Percentiles rank a stretch among this genome's conserved stretches.
Evolutionary conservation across 1,284 basidiomycete genomes (phyloP).

Genomic region (Testicularia cyperi): DNA sequence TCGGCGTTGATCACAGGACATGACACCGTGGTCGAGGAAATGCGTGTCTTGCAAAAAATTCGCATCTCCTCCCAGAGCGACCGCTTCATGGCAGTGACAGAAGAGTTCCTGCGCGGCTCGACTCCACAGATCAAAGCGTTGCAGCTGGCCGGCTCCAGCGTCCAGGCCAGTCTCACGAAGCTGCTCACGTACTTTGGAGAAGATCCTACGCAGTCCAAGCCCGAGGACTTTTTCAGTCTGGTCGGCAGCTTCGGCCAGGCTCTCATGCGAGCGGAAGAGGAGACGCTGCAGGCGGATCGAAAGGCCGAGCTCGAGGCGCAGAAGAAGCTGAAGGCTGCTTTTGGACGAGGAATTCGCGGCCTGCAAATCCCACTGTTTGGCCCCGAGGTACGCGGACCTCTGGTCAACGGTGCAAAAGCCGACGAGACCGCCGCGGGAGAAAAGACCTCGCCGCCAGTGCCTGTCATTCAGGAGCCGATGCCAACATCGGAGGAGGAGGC

Average conservation of each 20-base stretch:
- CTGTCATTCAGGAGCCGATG: background rate
- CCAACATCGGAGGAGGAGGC: background rate
- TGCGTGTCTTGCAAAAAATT: constrained; percentile 17
- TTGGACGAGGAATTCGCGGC: constrained; percentile 7
- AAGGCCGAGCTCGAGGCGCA: constrained; percentile 39
- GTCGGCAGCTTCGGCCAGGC: constrained; percentile 48
- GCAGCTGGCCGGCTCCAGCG: constrained; percentile 17
- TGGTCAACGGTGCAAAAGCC: constrained; percentile 1
- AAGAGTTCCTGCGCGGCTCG: constrained; percentile 19
- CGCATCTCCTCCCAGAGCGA: constrained; percentile 36
- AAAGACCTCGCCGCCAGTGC: too few species aligned
- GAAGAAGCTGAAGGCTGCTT: constrained; percentile 28
- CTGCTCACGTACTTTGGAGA: constrained; percentile 45
- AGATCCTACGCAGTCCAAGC: constrained; percentile 38
- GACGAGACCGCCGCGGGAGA: background rate
- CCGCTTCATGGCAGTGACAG: constrained; percentile 28
- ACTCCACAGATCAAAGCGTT: constrained; percentile 37
- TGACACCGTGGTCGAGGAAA: constrained; percentile 29
- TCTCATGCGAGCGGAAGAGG: constrained; percentile 53
- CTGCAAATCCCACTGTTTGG: constrained; percentile 23
- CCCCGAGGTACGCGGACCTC: constrained; percentile 41
- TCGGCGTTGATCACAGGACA: constrained; percentile 27
- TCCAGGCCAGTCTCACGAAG: constrained; percentile 18
- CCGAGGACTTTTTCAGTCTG: constrained; percentile 50
- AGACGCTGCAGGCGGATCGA: constrained; percentile 45